A percentile compares a stretch with the other conserved stretches of the same genome.
These are phyloP conservation scores for Phytophthora pseudosyringae DNA, from an alignment of 352 stramenopile genomes.

Conservation along the genomic window DNA sequence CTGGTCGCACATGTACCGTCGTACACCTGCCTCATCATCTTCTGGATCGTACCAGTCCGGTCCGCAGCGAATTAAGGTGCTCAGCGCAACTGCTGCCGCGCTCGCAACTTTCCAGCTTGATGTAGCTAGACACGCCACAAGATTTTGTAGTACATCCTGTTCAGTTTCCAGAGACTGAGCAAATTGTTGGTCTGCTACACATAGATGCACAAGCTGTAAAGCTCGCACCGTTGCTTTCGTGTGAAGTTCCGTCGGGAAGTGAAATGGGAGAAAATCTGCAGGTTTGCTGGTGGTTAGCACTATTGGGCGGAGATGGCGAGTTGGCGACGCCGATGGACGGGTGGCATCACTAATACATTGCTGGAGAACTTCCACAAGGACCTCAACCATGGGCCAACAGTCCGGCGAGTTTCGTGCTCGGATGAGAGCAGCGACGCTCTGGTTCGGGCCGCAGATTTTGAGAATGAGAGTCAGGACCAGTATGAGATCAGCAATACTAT, in stretches of 20 bases:
- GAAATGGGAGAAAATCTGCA: slow-evolving; percentile 23
- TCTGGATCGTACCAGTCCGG: not conserved
- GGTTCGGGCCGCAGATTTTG: slow-evolving; percentile 5
- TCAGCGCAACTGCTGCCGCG: slow-evolving; percentile 4
- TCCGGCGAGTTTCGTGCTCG: slow-evolving; percentile 12
- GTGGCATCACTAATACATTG: slow-evolving; percentile 4
- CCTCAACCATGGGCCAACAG: slow-evolving; percentile 20
- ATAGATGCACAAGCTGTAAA: slow-evolving; percentile 16
- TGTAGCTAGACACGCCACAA: slow-evolving; percentile 16
- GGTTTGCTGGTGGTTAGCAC: slow-evolving; percentile 7
- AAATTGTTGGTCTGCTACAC: slow-evolving; percentile 4
- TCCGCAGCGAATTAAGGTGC: slow-evolving; percentile 13
- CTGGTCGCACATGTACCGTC: slow-evolving; percentile 15
- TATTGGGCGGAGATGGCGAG: slow-evolving; percentile 8
- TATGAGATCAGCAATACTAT: slow-evolving; percentile 5
- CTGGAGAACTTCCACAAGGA: slow-evolving; percentile 23
- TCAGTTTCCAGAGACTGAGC: slow-evolving; percentile 17
- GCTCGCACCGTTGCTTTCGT: slow-evolving; percentile 14
- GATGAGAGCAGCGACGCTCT: slow-evolving; percentile 16
- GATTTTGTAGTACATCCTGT: slow-evolving; percentile 6
- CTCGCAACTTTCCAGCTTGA: slow-evolving; percentile 18
- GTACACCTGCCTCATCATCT: not conserved
- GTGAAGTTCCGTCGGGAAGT: not conserved
- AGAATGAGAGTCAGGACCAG: slow-evolving; percentile 10
- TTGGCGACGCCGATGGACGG: not conserved